Percentiles rank a stretch among this genome's conserved stretches.
These are phyloP conservation scores for Forsythia suspensa DNA, from an alignment of 257 asterid genomes.

Conservation along the genomic window DNA sequence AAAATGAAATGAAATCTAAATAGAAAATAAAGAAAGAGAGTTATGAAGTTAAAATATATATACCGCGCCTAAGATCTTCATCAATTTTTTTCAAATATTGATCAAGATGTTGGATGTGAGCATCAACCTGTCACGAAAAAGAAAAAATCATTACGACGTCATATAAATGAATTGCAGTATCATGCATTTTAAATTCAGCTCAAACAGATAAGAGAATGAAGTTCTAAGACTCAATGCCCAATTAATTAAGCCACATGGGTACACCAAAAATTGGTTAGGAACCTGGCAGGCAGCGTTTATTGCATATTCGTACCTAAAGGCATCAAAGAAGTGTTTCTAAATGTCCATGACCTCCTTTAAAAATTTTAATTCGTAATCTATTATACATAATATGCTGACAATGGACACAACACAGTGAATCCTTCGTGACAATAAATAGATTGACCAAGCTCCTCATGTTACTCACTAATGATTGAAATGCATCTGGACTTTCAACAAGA, in stretches of 20 bases:
- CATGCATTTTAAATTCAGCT: not conserved
- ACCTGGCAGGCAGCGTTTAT: not conserved
- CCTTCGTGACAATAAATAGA: too few relatives aligned
- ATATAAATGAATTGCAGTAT: not conserved
- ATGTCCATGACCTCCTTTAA: too few relatives aligned
- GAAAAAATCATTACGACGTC: slow-evolving; percentile 11
- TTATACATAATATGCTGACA: too few relatives aligned
- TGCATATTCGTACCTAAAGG: too few relatives aligned
- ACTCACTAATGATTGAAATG: too few relatives aligned
- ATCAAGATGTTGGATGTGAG: slow-evolving; percentile 93
- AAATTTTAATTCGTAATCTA: too few relatives aligned
- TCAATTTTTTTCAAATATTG: slow-evolving; percentile 82
- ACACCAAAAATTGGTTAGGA: not conserved
- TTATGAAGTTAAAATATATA: slow-evolving; percentile 13
- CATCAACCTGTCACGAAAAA: slow-evolving; percentile 59
- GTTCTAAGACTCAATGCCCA: not conserved
- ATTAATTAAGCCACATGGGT: not conserved
- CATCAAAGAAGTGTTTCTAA: too few relatives aligned
- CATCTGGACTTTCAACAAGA: too few relatives aligned
- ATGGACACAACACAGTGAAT: too few relatives aligned
- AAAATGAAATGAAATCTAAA: not conserved
- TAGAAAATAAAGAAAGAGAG: slow-evolving; percentile 5
- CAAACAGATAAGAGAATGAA: not conserved
- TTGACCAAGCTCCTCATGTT: too few relatives aligned
- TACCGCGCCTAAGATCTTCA: slow-evolving; percentile 82